phyloP scores from a whole-genome alignment of 768 basidiomycete species.

The Rhodotorula diobovata region DNA sequence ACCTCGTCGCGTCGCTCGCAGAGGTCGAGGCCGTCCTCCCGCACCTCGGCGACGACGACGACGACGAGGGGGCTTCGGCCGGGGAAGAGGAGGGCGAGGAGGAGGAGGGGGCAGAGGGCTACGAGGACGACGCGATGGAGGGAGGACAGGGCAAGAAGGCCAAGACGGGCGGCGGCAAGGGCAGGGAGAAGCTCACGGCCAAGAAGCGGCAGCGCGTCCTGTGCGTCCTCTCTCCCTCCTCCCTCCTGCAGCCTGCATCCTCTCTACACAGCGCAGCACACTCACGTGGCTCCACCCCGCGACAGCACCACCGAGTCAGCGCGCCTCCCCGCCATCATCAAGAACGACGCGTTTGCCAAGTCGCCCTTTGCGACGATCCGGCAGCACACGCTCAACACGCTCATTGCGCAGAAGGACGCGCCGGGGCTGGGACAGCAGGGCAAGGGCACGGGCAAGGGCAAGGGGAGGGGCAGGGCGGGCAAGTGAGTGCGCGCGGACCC shows the following conservation, averaged over 20 bases:
- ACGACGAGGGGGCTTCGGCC: background rate
- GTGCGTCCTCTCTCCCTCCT: constrained; percentile 9
- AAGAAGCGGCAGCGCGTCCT: constrained; percentile 37
- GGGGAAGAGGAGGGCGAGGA: background rate
- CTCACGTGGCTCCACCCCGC: background rate
- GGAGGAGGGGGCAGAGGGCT: background rate
- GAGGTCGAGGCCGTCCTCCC: constrained; percentile 39
- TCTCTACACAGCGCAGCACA: background rate
- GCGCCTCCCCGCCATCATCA: constrained; percentile 38
- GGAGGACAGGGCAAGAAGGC: background rate
- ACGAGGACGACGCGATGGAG: background rate
- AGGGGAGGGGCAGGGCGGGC: background rate
- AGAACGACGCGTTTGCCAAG: constrained; percentile 34
- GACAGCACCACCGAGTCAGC: constrained; percentile 31
- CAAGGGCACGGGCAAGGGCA: background rate
- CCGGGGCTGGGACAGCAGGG: background rate
- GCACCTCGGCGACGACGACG: background rate
- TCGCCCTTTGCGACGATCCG: constrained; percentile 41
- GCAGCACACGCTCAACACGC: constrained; percentile 39
- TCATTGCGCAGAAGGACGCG: constrained; percentile 19
- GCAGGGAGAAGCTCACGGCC: constrained; percentile 32
- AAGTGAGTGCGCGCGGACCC: too few relatives aligned
- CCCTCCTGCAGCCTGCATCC: too few relatives aligned
- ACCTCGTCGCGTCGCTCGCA: constrained; percentile 34
- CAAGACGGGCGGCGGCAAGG: constrained; percentile 25